These are phyloP conservation scores for Rhodomyrtus tomentosa DNA, from an alignment of 345 rosid genomes.

Conservation along the genomic window DNA sequence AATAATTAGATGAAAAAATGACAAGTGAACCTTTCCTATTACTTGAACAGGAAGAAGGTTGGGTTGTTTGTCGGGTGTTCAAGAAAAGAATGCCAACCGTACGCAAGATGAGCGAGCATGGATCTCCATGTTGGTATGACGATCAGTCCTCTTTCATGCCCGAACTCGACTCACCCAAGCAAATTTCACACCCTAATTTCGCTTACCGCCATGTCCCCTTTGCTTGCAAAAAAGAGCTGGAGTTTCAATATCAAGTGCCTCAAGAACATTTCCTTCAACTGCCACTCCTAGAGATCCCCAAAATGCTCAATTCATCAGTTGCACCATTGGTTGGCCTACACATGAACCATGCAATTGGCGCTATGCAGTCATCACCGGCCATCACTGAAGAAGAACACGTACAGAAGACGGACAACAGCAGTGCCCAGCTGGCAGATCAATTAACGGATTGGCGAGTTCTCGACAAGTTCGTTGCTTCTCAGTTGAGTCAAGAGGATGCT, in stretches of 20 bases:
- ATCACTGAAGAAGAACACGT: constrained; percentile 21
- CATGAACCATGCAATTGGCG: constrained; percentile 21
- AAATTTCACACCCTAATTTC: constrained; percentile 23
- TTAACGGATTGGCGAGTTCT: constrained; percentile 67
- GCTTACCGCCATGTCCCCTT: constrained; percentile 24
- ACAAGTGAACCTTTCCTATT: background rate
- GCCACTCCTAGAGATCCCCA: constrained; percentile 56
- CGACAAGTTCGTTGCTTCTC: constrained; percentile 70
- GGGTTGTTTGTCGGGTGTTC: constrained; percentile 96
- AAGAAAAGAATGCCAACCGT: constrained; percentile 60
- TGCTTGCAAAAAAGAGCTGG: constrained; percentile 54
- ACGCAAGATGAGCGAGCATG: constrained; percentile 34
- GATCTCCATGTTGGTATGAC: constrained; percentile 52
- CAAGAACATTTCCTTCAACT: constrained; percentile 55
- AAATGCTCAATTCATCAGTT: constrained; percentile 7
- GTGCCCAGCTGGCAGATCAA: constrained; percentile 23
- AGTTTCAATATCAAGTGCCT: constrained; percentile 27
- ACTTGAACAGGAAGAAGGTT: constrained; percentile 71
- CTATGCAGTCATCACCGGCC: constrained; percentile 13
- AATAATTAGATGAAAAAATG: background rate
- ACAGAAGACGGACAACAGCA: constrained; percentile 14
- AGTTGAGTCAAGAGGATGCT: constrained; percentile 53
- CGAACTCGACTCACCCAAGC: constrained; percentile 43
- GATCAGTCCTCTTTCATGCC: constrained; percentile 49
- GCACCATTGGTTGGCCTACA: constrained; percentile 14